Evolutionary conservation across 2,329 filamentous ascomycete species (phyloP), one percentile per base, ranked within the genome.

Genomic region (Hypoxylon sp.): DNA sequence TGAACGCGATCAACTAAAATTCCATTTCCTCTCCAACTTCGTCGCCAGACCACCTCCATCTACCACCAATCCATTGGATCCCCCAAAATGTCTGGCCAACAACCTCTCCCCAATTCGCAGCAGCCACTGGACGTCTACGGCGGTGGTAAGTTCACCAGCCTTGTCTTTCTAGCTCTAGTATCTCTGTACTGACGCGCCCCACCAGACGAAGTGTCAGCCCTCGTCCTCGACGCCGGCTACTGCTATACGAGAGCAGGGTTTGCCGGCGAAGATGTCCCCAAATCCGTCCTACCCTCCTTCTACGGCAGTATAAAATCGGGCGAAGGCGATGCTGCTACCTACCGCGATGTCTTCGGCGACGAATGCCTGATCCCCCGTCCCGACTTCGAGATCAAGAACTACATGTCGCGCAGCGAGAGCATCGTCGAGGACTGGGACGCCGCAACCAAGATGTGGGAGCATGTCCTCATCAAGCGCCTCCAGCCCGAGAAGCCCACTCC

Each of bases 361-460:
- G 95, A 97, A 79, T 90, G 91, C 70, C 90, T 97, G 75, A 88
- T 92, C 47, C 92, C 94, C 12, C 87, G 90, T 68, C 84, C 87
- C 57, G 87, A 90, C 65, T 86, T 97, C 71, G 92, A 97, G 72
- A 90, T 98, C 69, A 89, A 91, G 79, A 98, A 97, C 81, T 96
- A 97, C 71, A 96, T 97, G 88, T 90, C 90, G 74, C 87, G 88
- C 74, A 70, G 45, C 65, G 94, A 97, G 74, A 93, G 93, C 75
- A 87, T 94, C 53, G 96, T 99, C 50, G 93, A 97, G 78, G 94
- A 99, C 79, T 99, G 96, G 96, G 96, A 99, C 70, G 90, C 90
- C 51, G 95, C 94, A 27, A 87, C 92, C 65, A 91, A 91, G 78
- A 82, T 98, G 60, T 99, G 95, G 94, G 94, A 98, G 79, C 91